Percentiles rank a stretch among this genome's conserved stretches.
phyloP scores from a whole-genome alignment of 148 eudicot genomes.

The Agrostemma githago region DNA sequence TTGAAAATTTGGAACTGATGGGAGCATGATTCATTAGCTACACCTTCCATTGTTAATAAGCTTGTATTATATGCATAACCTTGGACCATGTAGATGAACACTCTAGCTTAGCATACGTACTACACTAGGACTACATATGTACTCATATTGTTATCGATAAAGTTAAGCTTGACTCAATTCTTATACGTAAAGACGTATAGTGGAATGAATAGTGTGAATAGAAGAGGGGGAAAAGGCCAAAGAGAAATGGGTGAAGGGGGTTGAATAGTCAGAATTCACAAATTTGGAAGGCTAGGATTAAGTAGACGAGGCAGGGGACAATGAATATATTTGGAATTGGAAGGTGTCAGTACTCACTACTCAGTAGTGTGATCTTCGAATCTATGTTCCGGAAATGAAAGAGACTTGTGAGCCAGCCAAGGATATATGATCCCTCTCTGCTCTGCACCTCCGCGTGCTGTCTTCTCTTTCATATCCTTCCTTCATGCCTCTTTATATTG shows the following conservation, averaged over 20 bases:
- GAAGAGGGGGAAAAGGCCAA: conserved; percentile 17
- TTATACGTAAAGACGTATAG: neutral
- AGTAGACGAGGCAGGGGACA: neutral
- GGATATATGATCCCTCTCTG: neutral
- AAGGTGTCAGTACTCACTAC: neutral
- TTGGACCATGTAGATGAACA: no score
- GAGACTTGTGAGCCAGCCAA: conserved; percentile 9
- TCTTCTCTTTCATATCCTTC: no score
- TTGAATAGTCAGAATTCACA: neutral
- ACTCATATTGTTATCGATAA: no score
- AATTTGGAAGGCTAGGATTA: neutral
- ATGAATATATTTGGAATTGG: conserved; percentile 10
- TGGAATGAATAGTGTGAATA: neutral
- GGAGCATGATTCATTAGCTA: no score
- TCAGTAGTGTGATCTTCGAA: neutral
- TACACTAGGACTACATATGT: no score
- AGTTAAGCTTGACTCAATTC: no score
- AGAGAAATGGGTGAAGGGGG: conserved; percentile 20
- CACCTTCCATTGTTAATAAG: no score
- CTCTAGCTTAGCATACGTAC: no score
- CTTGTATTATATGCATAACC: no score
- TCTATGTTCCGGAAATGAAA: conserved; percentile 5
- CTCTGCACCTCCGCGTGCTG: conserved; percentile 18
- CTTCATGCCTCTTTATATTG: no score
- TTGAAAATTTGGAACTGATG: no score